Base-by-base conservation (phyloP, 1,284 basidiomycete species). In the Rhodotorula sp. region DNA sequence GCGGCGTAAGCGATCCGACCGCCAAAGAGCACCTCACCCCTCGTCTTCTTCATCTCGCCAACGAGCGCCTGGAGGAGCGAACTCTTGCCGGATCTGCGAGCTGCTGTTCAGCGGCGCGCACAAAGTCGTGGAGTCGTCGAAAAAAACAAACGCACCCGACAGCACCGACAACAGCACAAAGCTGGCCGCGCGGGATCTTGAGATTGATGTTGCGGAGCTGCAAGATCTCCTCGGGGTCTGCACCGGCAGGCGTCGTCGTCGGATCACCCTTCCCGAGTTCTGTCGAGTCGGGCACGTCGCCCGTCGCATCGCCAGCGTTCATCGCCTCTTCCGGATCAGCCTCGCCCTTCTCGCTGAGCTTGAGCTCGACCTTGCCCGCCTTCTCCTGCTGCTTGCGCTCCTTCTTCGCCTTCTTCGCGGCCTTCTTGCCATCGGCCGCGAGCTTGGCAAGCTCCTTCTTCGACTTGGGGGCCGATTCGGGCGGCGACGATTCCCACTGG, bases 401-500 rank as follows among this genome's bases (percentile, higher is more conserved):
- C 61, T 73, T 52, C 45, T 67, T 77, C 25, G 76, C 73, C 59
- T 74, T 76, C 67, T 78, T 78, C 61, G 44, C 74, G 41, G 66
- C 41, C 41, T 73, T 70, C 66, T 77, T 71, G 61, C 56, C 69
- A 42, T 60, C 46, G 19, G 54, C 58, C 1, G 44, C 53, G 25
- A 66, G 19, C 45, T 44, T 48, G 9, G 53, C 60, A 21, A n/a
- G n/a, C 41, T 71, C 52, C 70, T 79, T 81, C 78, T 84, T 82
- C 60, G 80, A 81, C 62, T 83, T 83, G 8, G 77, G 74, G 9
- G 74, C 79, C 61, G 56, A 87, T 83, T 61, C 81, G 19, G 89
- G 87, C 9, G 90, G 88, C 83, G 54, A 80, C 5, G 87, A 86
- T 78, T 96, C 93, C 93, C 93, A 96, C 0, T 88, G 88, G 80